Base-by-base conservation (phyloP, 306 rosid genomes). In the Hippophae rhamnoides region DNA sequence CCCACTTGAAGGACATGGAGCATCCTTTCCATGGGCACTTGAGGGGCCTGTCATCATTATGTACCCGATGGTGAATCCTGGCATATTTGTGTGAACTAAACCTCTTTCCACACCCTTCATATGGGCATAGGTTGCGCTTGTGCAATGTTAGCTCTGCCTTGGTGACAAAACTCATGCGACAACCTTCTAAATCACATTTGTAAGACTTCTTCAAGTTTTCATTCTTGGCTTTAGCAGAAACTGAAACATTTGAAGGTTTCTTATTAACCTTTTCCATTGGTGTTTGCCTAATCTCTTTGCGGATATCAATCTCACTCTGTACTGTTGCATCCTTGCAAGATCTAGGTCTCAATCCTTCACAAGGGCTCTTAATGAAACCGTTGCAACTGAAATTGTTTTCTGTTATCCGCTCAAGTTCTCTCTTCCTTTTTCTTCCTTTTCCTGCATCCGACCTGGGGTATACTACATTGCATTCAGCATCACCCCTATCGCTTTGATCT, bases 11-110 rank as follows among this genome's bases (percentile, higher is more conserved):
- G 8, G 97, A 76, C 99, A 84, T 88, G 68, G 89, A 74, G 69
- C 99, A 92, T 68, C 99, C 99, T 78, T 88, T 69, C 99, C 99
- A 92, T 5, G 99, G 88, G 74, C 99, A 92, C 82, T 92, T 84
- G 46, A 92, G 89, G 55, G 99, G 99, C 79, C 99, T 80, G 38
- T 86, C 75, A 13, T 86, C 93, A 13, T 85, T 89, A 13, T 92
- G 99, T 60, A 92, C 95, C 7, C 99, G 97, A 58, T 73, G 81
- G 77, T 92, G 99, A 74, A 84, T 78, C 76, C 78, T 14, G 1
- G 93, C 89, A 57, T 92, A 92, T 63, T 84, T 92, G 81, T 92
- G 99, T 50, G 93, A 78, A 64, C 96, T 82, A 85, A 92, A 92
- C 75, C 78, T 85, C 83, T 86, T 92, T 63, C 96, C 86, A 56